phyloP scores from a whole-genome alignment of 2,329 filamentous ascomycete genomes.

The Leptosphaerulina australis region DNA sequence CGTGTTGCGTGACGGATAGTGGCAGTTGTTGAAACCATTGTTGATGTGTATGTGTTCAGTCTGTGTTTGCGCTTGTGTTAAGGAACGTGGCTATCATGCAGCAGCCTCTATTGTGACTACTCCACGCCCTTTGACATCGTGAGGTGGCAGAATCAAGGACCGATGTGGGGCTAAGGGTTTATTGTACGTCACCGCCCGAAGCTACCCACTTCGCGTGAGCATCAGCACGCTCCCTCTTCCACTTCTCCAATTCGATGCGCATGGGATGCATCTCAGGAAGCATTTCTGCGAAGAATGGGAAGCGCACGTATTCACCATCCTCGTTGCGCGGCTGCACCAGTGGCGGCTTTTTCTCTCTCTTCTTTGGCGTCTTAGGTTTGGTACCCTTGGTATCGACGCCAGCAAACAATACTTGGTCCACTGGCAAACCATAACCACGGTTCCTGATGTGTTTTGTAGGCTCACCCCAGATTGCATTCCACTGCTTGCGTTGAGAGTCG shows the following conservation, averaged over 20 bases:
- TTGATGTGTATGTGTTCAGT: not conserved
- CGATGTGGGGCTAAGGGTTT: constrained; percentile 7
- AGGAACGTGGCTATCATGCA: too few species aligned
- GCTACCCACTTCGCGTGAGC: constrained; percentile 10
- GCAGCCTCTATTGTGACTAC: not conserved
- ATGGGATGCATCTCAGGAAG: constrained; percentile 28
- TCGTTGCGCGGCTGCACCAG: constrained; percentile 22
- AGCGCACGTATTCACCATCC: constrained; percentile 23
- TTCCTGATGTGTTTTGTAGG: constrained; percentile 17
- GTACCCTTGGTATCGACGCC: constrained; percentile 36
- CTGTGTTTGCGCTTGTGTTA: not conserved
- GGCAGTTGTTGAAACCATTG: constrained; percentile 38
- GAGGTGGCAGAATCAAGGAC: constrained; percentile 19
- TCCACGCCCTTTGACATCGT: constrained; percentile 21
- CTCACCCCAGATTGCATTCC: constrained; percentile 37
- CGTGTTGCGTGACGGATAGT: constrained; percentile 64
- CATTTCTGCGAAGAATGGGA: constrained; percentile 34
- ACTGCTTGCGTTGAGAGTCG: constrained; percentile 36
- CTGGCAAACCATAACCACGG: constrained; percentile 23
- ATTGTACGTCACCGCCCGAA: constrained; percentile 6
- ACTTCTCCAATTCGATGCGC: constrained; percentile 26
- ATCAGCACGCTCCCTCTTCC: constrained; percentile 27
- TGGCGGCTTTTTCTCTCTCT: not conserved
- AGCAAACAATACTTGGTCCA: constrained; percentile 34
- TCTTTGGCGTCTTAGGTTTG: constrained; percentile 8